Evolutionary conservation across 331 rosid genomes (phyloP), one percentile per base, ranked within the genome.

Genomic region (Ulmus americana): DNA sequence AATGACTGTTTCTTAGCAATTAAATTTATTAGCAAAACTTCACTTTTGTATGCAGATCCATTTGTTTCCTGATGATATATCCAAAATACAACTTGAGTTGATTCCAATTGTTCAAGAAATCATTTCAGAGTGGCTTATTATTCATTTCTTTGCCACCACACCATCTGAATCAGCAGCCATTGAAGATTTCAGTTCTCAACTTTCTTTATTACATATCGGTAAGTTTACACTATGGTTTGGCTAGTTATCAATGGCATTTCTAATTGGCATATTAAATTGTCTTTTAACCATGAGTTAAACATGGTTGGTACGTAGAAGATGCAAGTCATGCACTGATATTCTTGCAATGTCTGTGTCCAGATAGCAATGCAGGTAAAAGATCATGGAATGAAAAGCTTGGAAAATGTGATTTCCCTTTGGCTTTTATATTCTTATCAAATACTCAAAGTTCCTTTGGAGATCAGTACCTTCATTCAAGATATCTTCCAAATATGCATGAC

Each of bases 141-240:
- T 89, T 74, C 80, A 85, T 72, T 92, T 89, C 74, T 72, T 89
- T 73, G 75, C 95, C 45, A 80, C 77, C 74, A 83, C 97, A 45
- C 96, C 96, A 0, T 80, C 91, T 77, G 88, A 82, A 68, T 77
- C 89, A 45, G 85, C 90, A 65, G 75, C 71, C 54, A 54, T 82
- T 65, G 95, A 92, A 70, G 98, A 92, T 75, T 92, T 92, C 81
- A 87, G 86, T 72, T 85, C 84, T 59, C 91, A 83, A 71, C 91
- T 92, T 35, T 89, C 98, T 13, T 80, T 81, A 46, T 74, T 92
- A 77, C 98, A 92, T 59, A 79, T 92, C 68, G 98, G 98, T 92
- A 67, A 39, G 83, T 61, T 42, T 63, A 51, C 67, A 56, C 39
- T 76, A 55, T 8, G 13, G 39, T 46, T 69, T 64, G 48, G 68